Percentiles rank a stretch among this genome's conserved stretches.
phyloP scores from a whole-genome alignment of 805 yeast genomes.

The Kurtzmaniella cleridarum region DNA sequence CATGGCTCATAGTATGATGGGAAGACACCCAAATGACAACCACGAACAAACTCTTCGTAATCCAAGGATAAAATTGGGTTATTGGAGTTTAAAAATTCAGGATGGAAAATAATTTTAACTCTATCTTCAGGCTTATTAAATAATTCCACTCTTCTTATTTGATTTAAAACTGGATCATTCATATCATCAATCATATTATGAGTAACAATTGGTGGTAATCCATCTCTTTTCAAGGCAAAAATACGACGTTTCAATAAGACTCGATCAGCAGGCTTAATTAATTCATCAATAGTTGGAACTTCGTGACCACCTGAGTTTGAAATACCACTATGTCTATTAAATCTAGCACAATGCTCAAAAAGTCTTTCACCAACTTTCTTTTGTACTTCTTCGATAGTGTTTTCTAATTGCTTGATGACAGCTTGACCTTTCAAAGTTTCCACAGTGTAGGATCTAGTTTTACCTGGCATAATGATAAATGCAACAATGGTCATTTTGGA shows the following conservation, averaged over 20 bases:
- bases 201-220: constrained; percentile 92
- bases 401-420: constrained; percentile 84
- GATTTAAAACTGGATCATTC: constrained; percentile 84
- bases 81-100: constrained; percentile 91
- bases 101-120: constrained; percentile 94
- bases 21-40: constrained; percentile 96
- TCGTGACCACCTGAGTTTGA: constrained; percentile 47
- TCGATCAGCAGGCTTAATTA: constrained; percentile 80
- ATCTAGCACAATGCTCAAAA: constrained; percentile 83
- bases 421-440: constrained; percentile 97
- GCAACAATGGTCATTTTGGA: constrained; percentile 94
- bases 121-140: constrained; percentile 88
- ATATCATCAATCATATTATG: constrained; percentile 95
- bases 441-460: constrained; percentile 88
- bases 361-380: constrained; percentile 78
- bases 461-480: constrained; percentile 96
- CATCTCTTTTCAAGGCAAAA: constrained; percentile 82
- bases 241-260: constrained; percentile 89
- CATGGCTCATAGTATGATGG: constrained; percentile 98
- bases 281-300: constrained; percentile 74
- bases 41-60: constrained; percentile 96
- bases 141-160: constrained; percentile 84
- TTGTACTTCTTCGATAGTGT: constrained; percentile 84
- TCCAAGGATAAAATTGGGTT: constrained; percentile 91
- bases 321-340: constrained; percentile 35